Evolutionary conservation across 805 yeast species (phyloP), one percentile per base, ranked within the genome.

Genomic region (Lipomyces sp.): DNA sequence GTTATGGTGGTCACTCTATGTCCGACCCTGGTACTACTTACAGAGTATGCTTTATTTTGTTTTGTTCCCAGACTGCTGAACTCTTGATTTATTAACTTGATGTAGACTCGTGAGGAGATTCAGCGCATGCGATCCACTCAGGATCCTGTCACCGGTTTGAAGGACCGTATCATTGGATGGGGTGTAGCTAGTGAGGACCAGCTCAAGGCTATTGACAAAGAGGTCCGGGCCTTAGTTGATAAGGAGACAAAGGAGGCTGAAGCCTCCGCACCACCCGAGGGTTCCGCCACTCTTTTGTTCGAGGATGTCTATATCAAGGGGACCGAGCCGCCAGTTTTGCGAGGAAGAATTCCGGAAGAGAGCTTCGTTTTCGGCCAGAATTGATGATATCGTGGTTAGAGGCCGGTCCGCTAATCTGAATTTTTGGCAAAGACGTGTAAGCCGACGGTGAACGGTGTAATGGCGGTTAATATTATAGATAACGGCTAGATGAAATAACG

Each of bases 1-100:
- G 99, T 86, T 95, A 95, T 80, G 98, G 98, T 85, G 99, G 99
- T 81, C 99, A 95, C 87, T 95, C 99, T 74, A 95, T 95, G 98
- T 94, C 98, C 74, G 99, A 95, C 83, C 99, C 99, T 77, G 99
- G 99, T 86, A 95, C 99, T 80, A 95, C 99, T 73, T 95, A 95
- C 89, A 90, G 99, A 87, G 66, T 64, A 57, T 18, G 66, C 51
- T 18, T 30, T 15, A 29, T 37, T 34, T 59, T 4, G 11, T 8
- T 33, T 8, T 7, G 37, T 15, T 30, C 4, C 18, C 32, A 33
- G 11, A 11, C 33, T 11, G 11, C 34, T 29, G 30, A 34, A 51
- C 53, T 51, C 53, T 39, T 5, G 48, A 3, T 42, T 42, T 42
- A n/a, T 24, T 42, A 42, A 42, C 42, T 42, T 24, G 18, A 11